Percentiles rank a stretch among this genome's conserved stretches.
Evolutionary conservation across 495 filamentous ascomycete species (phyloP).

Genomic region (Astrocystis sublimbata): DNA sequence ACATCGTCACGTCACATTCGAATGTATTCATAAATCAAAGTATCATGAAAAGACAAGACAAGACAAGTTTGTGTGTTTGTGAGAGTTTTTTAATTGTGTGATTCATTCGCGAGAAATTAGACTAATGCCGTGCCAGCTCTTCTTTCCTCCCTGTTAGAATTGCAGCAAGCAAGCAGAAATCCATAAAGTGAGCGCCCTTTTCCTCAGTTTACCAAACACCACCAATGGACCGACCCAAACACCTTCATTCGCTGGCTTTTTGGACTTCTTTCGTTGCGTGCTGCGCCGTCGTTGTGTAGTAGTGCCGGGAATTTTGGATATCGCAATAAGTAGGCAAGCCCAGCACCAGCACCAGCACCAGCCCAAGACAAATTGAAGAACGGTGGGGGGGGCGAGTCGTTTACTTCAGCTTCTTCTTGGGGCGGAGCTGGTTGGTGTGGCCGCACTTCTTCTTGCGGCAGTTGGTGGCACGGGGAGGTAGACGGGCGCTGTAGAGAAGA

Average conservation of each 20-base stretch:
- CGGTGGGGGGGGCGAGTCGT: slow-evolving; percentile 32
- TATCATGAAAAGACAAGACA: not conserved
- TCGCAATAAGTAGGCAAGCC: too few species aligned
- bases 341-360: not conserved
- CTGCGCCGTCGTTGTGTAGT: too few species aligned
- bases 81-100: slow-evolving; percentile 16
- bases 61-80: slow-evolving; percentile 2
- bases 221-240: slow-evolving; percentile 14
- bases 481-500: slow-evolving; percentile 75
- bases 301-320: too few species aligned
- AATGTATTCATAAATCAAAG: too few species aligned
- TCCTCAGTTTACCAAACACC: slow-evolving; percentile 18
- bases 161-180: slow-evolving; percentile 19
- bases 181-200: too few species aligned
- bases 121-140: slow-evolving; percentile 17
- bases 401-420: slow-evolving; percentile 99
- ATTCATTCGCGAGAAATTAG: slow-evolving; percentile 14
- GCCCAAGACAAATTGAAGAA: slow-evolving; percentile 6
- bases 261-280: too few species aligned
- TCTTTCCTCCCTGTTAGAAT: slow-evolving; percentile 4
- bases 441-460: slow-evolving; percentile 99
- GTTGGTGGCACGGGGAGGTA: slow-evolving; percentile 97
- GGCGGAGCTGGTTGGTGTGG: slow-evolving; percentile 98
- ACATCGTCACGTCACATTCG: too few species aligned
- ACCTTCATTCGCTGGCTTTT: not conserved